Evolutionary conservation across 192 early-diverging fungal species (phyloP).

Genomic region (Chytriomyces sp.): DNA sequence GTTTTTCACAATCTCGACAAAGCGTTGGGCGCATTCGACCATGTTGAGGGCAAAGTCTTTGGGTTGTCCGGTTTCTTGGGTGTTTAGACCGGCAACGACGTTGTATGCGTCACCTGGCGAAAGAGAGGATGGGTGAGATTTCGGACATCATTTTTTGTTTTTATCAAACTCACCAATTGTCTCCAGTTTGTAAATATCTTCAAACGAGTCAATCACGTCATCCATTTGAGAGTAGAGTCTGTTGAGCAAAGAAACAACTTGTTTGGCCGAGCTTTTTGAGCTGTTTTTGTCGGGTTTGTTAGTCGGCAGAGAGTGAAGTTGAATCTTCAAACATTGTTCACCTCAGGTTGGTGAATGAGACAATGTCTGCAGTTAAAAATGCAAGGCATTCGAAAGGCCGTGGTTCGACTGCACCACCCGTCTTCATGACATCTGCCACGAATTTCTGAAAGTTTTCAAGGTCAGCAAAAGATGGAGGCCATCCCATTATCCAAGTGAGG

Average conservation of each 20-base stretch:
- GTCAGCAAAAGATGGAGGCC: background rate
- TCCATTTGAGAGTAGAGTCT: slow-evolving; percentile 54
- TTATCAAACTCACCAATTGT: slow-evolving; percentile 41
- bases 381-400: slow-evolving; percentile 47
- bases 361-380: slow-evolving; percentile 50
- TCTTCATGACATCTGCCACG: slow-evolving; percentile 54
- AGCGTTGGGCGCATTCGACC: slow-evolving; percentile 49
- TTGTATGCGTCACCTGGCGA: slow-evolving; percentile 49
- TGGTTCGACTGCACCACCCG: slow-evolving; percentile 44
- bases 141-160: too few relatives aligned
- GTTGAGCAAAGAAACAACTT: slow-evolving; percentile 53
- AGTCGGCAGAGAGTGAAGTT: background rate
- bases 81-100: slow-evolving; percentile 50
- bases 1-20: slow-evolving; percentile 43
- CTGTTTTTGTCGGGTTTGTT: background rate
- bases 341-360: slow-evolving; percentile 54
- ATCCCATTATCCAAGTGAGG: background rate
- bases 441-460: slow-evolving; percentile 25
- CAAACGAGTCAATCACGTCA: slow-evolving; percentile 48
- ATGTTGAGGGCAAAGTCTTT: slow-evolving; percentile 44
- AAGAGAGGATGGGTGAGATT: background rate
- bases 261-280: slow-evolving; percentile 42
- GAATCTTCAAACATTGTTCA: background rate
- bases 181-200: slow-evolving; percentile 53
- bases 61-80: slow-evolving; percentile 25